These are phyloP conservation scores for Trichoderma koningiopsis DNA, from an alignment of 2,329 filamentous ascomycete species.

Conservation along the genomic window DNA sequence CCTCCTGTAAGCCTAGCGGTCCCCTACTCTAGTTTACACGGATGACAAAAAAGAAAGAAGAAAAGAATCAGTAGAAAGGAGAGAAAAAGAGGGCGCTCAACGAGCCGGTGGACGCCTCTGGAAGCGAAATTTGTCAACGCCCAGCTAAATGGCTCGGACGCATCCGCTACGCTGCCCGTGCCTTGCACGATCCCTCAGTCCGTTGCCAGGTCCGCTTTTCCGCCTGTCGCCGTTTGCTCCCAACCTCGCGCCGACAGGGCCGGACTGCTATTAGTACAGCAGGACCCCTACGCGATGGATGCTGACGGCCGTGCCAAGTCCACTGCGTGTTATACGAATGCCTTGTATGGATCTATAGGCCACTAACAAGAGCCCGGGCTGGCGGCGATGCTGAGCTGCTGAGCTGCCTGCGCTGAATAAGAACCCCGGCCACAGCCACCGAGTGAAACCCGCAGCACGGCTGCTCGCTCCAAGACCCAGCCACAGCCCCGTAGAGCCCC, in stretches of 20 bases:
- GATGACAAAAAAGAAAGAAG: neutral
- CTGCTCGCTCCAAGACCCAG: constrained; percentile 1
- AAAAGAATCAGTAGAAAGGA: neutral
- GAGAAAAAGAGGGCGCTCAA: neutral
- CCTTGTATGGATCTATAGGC: neutral
- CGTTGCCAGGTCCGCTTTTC: constrained; percentile 3
- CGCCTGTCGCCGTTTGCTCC: constrained; percentile 3
- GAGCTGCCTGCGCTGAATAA: constrained; percentile 4
- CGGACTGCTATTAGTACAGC: constrained; percentile 6
- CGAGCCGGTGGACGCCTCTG: neutral
- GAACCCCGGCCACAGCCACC: constrained; percentile 15
- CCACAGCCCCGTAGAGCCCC: constrained; percentile 13
- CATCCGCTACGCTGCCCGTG: constrained; percentile 8
- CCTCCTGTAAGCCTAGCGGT: neutral
- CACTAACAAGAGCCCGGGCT: neutral
- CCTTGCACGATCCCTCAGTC: constrained; percentile 19
- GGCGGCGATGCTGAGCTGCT: neutral
- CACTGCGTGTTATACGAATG: neutral
- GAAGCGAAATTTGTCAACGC: constrained; percentile 2
- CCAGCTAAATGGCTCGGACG: constrained; percentile 2
- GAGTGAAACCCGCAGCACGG: neutral
- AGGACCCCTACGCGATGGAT: neutral
- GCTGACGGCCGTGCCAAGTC: constrained; percentile 6
- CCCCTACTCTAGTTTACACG: neutral
- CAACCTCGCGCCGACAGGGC: constrained; percentile 21